These are phyloP conservation scores for Strobilomyces echinocephalus DNA, from an alignment of 768 basidiomycete genomes.

Conservation along the genomic window DNA sequence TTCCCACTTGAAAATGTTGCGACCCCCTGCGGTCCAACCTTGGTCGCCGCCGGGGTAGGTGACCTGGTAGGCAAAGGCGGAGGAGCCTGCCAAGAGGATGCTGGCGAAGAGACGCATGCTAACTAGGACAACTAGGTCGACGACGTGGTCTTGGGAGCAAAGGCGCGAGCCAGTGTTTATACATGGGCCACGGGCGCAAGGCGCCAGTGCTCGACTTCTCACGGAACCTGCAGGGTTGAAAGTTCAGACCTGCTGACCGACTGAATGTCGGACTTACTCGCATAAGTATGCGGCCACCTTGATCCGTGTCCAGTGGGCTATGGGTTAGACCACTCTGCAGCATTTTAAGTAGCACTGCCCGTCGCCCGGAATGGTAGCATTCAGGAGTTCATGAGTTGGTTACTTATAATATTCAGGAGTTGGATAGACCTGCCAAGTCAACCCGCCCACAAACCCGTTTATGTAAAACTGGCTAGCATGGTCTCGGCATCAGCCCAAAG, in stretches of 20 bases:
- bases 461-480: no score
- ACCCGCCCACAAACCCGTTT: no score
- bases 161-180: neutral
- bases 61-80: conserved; percentile 60
- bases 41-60: conserved; percentile 41
- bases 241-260: neutral
- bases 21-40: conserved; percentile 56
- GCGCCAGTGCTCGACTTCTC: conserved; percentile 18
- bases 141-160: neutral
- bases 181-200: neutral
- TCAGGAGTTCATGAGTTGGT: no score
- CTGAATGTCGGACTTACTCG: neutral
- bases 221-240: conserved; percentile 10
- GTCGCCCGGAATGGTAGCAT: neutral
- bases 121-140: neutral
- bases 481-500: conserved; percentile 71
- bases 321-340: neutral
- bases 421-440: no score
- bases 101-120: conserved; percentile 42
- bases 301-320: neutral
- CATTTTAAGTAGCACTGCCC: neutral
- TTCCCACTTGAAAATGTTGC: conserved; percentile 55
- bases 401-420: no score
- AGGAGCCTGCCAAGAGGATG: conserved; percentile 48
- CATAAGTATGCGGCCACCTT: neutral